Conservation (phyloP, 2,329 filamentous ascomycete species). For the Xylariales sp. region DNA sequence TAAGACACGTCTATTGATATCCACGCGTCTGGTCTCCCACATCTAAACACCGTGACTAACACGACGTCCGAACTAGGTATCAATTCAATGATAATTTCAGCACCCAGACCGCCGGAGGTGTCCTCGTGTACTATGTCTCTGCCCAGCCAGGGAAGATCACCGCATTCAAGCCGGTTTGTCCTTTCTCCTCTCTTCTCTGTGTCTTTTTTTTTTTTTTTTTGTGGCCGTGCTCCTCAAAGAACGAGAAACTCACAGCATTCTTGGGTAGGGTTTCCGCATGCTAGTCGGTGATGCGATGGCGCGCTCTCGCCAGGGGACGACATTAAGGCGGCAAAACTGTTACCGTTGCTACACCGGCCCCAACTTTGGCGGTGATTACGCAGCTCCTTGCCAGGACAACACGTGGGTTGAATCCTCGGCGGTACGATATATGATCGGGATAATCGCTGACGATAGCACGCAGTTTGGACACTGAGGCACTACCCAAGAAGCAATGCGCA, state of each 20-base stretch:
- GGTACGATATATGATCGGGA: not conserved
- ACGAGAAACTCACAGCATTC: not conserved
- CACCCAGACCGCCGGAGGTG: slow-evolving; percentile 56
- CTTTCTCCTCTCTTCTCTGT: slow-evolving; percentile 52
- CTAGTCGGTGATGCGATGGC: slow-evolving; percentile 57
- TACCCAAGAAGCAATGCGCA: slow-evolving; percentile 55
- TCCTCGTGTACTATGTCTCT: slow-evolving; percentile 60
- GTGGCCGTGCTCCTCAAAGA: slow-evolving; percentile 41
- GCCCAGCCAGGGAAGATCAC: slow-evolving; percentile 57
- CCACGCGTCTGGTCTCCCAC: slow-evolving; percentile 22
- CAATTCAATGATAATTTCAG: slow-evolving; percentile 57
- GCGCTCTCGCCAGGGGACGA: slow-evolving; percentile 49
- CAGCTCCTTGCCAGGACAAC: slow-evolving; percentile 57
- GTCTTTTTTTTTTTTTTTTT: slow-evolving; percentile 40
- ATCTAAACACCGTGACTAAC: not conserved
- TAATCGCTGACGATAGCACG: slow-evolving; percentile 40
- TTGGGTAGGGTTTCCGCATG: slow-evolving; percentile 59
- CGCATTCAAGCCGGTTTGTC: slow-evolving; percentile 64
- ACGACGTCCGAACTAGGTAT: slow-evolving; percentile 41
- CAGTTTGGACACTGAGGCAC: slow-evolving; percentile 53
- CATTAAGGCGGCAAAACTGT: slow-evolving; percentile 54
- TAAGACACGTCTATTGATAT: slow-evolving; percentile 48
- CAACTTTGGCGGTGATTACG: slow-evolving; percentile 58
- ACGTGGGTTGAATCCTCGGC: slow-evolving; percentile 38
- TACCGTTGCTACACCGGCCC: slow-evolving; percentile 60